phyloP scores from a whole-genome alignment of 306 rosid genomes.

The Neltuma alba region DNA sequence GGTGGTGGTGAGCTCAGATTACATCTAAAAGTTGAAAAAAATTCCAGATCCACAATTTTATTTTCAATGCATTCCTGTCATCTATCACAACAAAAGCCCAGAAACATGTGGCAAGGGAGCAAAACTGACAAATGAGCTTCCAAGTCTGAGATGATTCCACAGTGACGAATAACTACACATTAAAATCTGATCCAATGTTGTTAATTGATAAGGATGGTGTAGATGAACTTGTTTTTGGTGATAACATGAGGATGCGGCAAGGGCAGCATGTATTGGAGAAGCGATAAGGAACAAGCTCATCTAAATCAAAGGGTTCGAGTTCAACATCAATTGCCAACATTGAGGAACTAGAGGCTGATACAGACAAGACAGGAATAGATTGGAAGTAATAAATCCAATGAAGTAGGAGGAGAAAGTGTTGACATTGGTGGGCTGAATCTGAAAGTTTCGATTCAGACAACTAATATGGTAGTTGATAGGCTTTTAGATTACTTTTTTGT shows the following conservation, averaged over 20 bases:
- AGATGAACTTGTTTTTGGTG: not conserved
- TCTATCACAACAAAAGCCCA: not conserved
- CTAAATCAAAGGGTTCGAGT: not conserved
- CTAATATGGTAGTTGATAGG: not conserved
- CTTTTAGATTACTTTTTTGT: not conserved
- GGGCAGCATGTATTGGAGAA: too few species aligned
- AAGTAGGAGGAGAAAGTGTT: not conserved
- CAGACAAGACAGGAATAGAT: not conserved
- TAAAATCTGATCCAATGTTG: not conserved
- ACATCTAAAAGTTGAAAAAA: not conserved
- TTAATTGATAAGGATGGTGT: not conserved
- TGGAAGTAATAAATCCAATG: too few species aligned
- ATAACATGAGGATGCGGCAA: not conserved
- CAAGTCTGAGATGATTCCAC: constrained; percentile 7
- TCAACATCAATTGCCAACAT: not conserved
- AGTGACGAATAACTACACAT: not conserved
- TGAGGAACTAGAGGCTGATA: not conserved
- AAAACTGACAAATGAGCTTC: not conserved
- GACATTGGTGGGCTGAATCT: not conserved
- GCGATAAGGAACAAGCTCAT: not conserved
- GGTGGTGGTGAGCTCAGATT: constrained; percentile 14
- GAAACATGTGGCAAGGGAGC: constrained; percentile 21
- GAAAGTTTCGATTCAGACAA: not conserved
- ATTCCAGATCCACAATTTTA: constrained; percentile 32
- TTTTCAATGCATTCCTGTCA: not conserved